These are phyloP conservation scores for Fraxinus anomala DNA, from an alignment of 257 asterid genomes.

Conservation along the genomic window DNA sequence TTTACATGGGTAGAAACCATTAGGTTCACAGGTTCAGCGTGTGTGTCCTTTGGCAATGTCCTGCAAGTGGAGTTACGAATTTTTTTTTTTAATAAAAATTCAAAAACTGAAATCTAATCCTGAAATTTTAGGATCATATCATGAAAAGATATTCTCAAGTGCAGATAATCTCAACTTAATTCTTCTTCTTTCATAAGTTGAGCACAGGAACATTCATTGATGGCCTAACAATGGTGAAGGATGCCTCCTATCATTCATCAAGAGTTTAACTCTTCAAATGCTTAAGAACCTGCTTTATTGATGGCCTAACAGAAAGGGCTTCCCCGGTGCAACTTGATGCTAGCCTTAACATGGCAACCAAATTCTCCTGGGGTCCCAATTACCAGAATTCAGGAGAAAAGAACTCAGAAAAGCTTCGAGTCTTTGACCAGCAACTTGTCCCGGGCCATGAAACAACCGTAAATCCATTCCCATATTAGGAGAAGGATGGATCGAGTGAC, in stretches of 20 bases:
- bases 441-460: slow-evolving; percentile 58
- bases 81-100: no score
- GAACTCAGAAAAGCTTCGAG: slow-evolving; percentile 40
- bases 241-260: background rate
- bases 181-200: background rate
- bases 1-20: background rate
- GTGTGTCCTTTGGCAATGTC: background rate
- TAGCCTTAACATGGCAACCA: slow-evolving; percentile 57
- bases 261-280: background rate
- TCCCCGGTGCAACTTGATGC: slow-evolving; percentile 87
- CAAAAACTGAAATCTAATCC: background rate
- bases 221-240: background rate
- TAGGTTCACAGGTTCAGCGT: background rate
- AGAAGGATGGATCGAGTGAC: slow-evolving; percentile 83
- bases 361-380: slow-evolving; percentile 77
- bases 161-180: background rate
- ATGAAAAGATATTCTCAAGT: no score
- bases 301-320: slow-evolving; percentile 70
- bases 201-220: background rate
- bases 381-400: slow-evolving; percentile 83
- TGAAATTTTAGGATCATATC: no score
- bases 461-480: slow-evolving; percentile 80
- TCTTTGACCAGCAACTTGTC: slow-evolving; percentile 66
- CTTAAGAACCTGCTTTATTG: slow-evolving; percentile 68
- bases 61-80: background rate